Evolutionary conservation across 305 asterid species (phyloP), one percentile per base, ranked within the genome.

Genomic region (Solanum hybrid): DNA sequence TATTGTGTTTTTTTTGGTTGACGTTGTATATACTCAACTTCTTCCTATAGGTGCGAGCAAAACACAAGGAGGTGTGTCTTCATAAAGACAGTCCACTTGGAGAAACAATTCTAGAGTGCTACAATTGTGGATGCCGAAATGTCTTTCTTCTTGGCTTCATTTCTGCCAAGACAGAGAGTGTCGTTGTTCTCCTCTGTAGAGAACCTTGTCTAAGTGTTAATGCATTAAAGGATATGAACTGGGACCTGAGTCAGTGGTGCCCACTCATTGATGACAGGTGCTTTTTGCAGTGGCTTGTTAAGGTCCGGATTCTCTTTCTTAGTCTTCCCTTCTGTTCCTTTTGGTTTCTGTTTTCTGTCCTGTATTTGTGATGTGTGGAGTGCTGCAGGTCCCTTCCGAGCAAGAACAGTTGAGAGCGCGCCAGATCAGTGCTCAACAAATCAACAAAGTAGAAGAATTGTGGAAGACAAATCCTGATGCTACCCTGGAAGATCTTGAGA

Each of bases 181-280:
- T 97, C 87, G 99, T 97, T n/a, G 99, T 97, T 89, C 96, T 97
- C 91, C 98, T 97, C 34, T 97, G 99, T 90, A 94, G 99, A 92
- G 99, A 97, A 93, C 99, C 99, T 76, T 97, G 99, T 89, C 96
- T 97, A 83, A 95, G 94, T 92, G 97, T 95, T 83, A 96, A 96
- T 94, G 99, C 99, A 36, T 91, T 97, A 88, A 97, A 97, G 93
- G 99, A 97, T 95, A 95, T 96, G 99, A 97, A 97, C 89, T 97
- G 99, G 99, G 99, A 97, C 94, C 93, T 97, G 91, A 97, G 98
- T 91, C 99, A 97, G 93, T 97, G 99, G 99, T 97, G 99, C 93
- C 99, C 99, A 2, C 98, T 97, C 90, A 98, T 98, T 90, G 99
- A 98, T 93, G 99, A 98, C 90, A 94, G 99, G 91, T 98, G 99